Percentiles rank a stretch among this genome's conserved stretches.
These are phyloP conservation scores for Henckelia pumila DNA, from an alignment of 257 asterid genomes.

Conservation along the genomic window DNA sequence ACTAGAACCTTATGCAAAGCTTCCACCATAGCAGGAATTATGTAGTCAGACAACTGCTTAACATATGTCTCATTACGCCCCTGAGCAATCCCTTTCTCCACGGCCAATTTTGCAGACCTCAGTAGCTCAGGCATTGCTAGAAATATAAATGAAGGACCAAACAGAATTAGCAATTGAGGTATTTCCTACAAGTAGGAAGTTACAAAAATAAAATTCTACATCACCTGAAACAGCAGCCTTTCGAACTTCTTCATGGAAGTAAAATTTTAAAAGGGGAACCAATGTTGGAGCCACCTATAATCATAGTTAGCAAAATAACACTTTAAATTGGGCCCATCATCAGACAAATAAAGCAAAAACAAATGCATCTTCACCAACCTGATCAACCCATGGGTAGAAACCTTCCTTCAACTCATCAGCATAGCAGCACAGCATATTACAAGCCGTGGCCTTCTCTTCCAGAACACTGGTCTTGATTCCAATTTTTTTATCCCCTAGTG, in stretches of 20 bases:
- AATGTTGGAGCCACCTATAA: slow-evolving; percentile 48
- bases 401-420: slow-evolving; percentile 99
- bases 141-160: slow-evolving; percentile 6
- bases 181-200: too few relatives aligned
- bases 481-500: slow-evolving; percentile 93
- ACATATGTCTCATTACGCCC: slow-evolving; percentile 79
- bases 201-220: background rate
- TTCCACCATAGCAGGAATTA: slow-evolving; percentile 78
- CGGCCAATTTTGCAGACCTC: slow-evolving; percentile 89
- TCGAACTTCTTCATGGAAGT: slow-evolving; percentile 99
- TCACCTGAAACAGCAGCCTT: slow-evolving; percentile 98
- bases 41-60: slow-evolving; percentile 72
- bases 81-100: slow-evolving; percentile 90
- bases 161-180: too few relatives aligned
- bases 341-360: slow-evolving; percentile 20
- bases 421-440: slow-evolving; percentile 98
- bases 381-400: slow-evolving; percentile 98
- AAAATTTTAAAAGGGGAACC: slow-evolving; percentile 88
- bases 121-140: slow-evolving; percentile 96
- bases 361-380: slow-evolving; percentile 52
- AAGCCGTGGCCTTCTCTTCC: slow-evolving; percentile 98
- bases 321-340: slow-evolving; percentile 14
- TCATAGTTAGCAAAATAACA: too few relatives aligned
- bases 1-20: slow-evolving; percentile 72
- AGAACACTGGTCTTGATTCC: slow-evolving; percentile 95